Base-by-base conservation (phyloP, 1,139 yeast genomes). In the Suhomyces bribrorum region DNA sequence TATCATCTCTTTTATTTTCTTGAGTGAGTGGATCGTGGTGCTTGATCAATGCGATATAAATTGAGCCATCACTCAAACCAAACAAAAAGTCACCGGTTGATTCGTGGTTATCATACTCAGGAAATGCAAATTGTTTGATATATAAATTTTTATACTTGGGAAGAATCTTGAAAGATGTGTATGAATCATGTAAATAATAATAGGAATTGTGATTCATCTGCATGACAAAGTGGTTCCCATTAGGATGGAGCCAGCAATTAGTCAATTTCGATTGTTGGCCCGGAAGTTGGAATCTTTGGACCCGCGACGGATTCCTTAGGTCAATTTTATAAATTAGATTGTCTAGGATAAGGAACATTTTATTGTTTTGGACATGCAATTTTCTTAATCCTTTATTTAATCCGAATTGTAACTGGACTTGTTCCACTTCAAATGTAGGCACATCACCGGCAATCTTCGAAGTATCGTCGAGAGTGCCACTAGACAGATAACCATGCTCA, bases 321-420 rank as follows among this genome's bases (percentile, higher is more conserved):
- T 70, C 69, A 24, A 72, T 71, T 31, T 59, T 56, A 37, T 53
- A 59, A 1, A 65, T 54, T 8, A 45, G 29, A 2, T 37, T 41
- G 5, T 52, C 50, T 11, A 62, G 42, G 3, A 66, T 32, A n/a
- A 72, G 48, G 41, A 49, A 64, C 75, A 72, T 69, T 18, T 56
- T 49, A 42, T 69, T 66, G 41, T 55, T 61, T 34, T 48, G 45
- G 8, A 49, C 52, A 7, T 39, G 36, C 14, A 50, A 48, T n/a
- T 48, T 44, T 11, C 45, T 50, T 28, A 72, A 54, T 3, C 55
- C 48, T 35, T 59, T 44, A n/a, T 52, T 46, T 22, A 70, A 59
- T 18, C 56, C 61, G 48, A 71, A 71, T 43, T 70, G 76, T 15
- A 71, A 59, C 48, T 65, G 75, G 4, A 71, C 76, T 23, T 61